Evolutionary conservation across 2,329 filamentous ascomycete genomes (phyloP), one percentile per base, ranked within the genome.

Genomic region (Fusarium zealandicum): DNA sequence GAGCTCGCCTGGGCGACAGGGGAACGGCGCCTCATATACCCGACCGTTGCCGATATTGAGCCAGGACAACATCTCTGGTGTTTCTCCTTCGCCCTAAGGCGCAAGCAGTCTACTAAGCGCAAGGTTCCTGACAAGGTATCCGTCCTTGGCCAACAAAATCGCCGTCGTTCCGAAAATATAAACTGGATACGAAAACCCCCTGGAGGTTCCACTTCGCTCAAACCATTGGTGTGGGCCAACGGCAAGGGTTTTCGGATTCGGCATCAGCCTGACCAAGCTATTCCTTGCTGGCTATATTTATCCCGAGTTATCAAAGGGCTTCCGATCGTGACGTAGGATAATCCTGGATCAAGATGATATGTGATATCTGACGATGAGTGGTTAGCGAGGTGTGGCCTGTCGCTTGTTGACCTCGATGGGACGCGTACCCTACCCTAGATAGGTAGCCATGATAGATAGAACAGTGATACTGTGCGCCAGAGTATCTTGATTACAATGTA

Each of bases 121-220:
- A 12, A 25, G 20, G 11, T 14, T 35, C 17, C 7, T 14, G n/a
- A 13, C 25, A 35, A n/a, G 28, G 22, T 31, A 28, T 16, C 14
- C 11, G 10, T 13, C 5, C 16, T n/a, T 13, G n/a, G 9, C 32
- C 32, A 36, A 46, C 25, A 46, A 38, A 25, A 46, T 30, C 13
- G 22, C 13, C 13, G 13, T 31, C 10, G 13, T 31, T 38, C 43
- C 25, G 43, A 46, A 46, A 44, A 46, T 6, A 9, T 8, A 20
- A 16, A 5, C 12, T 46, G 25, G 17, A 46, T 46, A 46, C 33
- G 33, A 46, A 46, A 46, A 46, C 25, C 33, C 22, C 17, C 17
- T 10, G 35, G 13, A 14, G 43, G 43, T 46, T 28, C 43, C 43
- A 46, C 43, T 28, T 37, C 17, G 12, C 13, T 25, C 18, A 16